Conservation (phyloP, 2,329 filamentous ascomycete genomes). For the Alternaria ventricosa region DNA sequence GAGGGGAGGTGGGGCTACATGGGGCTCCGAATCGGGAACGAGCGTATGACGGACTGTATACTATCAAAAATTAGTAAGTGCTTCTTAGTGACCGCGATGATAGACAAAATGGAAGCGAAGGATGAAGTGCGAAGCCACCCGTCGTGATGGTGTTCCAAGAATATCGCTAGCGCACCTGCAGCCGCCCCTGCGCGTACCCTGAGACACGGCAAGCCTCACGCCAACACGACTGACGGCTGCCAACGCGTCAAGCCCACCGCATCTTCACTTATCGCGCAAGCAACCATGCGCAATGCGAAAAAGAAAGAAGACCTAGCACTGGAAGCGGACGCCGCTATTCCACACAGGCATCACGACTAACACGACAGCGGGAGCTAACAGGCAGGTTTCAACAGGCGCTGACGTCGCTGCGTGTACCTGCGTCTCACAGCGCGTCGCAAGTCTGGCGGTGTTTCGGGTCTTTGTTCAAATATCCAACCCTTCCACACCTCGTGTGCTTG, state of each 20-base stretch:
- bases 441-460: constrained; percentile 16
- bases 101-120: background rate
- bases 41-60: background rate
- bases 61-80: background rate
- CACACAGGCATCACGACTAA: constrained; percentile 5
- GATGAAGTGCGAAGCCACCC: background rate
- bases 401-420: constrained; percentile 36
- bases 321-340: background rate
- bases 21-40: background rate
- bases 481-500: background rate
- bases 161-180: constrained; percentile 15
- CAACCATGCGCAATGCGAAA: background rate
- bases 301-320: background rate
- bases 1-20: background rate
- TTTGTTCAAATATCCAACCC: constrained; percentile 1
- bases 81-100: background rate
- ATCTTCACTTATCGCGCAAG: background rate
- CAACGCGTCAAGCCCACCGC: background rate
- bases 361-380: constrained; percentile 15
- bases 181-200: constrained; percentile 8
- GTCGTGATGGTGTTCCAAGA: background rate
- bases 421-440: constrained; percentile 20
- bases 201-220: constrained; percentile 30
- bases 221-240: constrained; percentile 1
- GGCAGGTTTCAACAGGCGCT: constrained; percentile 26